A percentile compares a stretch with the other conserved stretches of the same genome.
Conservation (phyloP, 345 rosid species). For the Rhodomyrtus tomentosa region DNA sequence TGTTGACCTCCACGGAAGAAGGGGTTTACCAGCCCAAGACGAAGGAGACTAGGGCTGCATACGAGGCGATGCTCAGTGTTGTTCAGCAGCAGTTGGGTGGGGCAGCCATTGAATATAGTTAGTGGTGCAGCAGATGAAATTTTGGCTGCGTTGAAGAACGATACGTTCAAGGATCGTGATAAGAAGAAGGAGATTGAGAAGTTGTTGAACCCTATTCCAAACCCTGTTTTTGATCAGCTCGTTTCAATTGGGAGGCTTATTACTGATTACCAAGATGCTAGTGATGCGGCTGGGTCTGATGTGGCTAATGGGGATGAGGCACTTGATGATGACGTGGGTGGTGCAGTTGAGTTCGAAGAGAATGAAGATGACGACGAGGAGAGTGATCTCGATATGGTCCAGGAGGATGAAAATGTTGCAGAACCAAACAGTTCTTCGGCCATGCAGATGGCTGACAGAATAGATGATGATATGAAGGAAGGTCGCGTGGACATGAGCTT, state of each 20-base stretch:
- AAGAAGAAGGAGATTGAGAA: constrained; percentile 84
- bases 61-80: constrained; percentile 76
- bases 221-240: constrained; percentile 53
- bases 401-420: constrained; percentile 55
- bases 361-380: constrained; percentile 86
- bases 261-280: constrained; percentile 65
- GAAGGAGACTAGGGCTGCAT: constrained; percentile 79
- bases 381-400: constrained; percentile 81
- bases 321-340: constrained; percentile 84
- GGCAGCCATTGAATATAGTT: constrained; percentile 66
- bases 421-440: constrained; percentile 47
- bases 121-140: constrained; percentile 91
- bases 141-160: constrained; percentile 78
- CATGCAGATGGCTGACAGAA: constrained; percentile 81
- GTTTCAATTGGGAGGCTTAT: constrained; percentile 68
- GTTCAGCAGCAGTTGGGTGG: constrained; percentile 93
- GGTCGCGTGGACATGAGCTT: constrained; percentile 57
- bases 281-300: constrained; percentile 34
- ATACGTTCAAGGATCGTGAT: constrained; percentile 38
- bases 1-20: constrained; percentile 62
- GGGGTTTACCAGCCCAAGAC: constrained; percentile 93
- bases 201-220: constrained; percentile 40
- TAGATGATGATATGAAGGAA: constrained; percentile 55
- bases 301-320: constrained; percentile 52
- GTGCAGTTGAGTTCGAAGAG: constrained; percentile 89